Evolutionary conservation across 345 rosid genomes (phyloP).

Genomic region (Leavenworthia alabamica): DNA sequence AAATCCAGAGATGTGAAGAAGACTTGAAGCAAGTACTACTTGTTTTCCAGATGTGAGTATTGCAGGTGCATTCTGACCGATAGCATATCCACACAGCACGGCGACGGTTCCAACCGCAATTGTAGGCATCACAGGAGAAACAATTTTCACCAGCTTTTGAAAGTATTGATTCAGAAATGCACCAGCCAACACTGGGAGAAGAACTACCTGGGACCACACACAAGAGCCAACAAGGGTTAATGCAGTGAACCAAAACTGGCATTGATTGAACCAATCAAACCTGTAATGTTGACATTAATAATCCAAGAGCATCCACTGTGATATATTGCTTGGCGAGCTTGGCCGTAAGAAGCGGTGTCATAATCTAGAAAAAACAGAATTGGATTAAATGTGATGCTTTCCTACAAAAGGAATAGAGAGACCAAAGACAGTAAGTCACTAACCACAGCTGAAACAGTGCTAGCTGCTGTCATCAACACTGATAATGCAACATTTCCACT

Average conservation of each 20-base stretch:
- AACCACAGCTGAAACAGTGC: constrained; percentile 89
- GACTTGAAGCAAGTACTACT: constrained; percentile 54
- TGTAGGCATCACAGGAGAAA: constrained; percentile 78
- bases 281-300: constrained; percentile 70
- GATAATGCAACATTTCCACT: constrained; percentile 92
- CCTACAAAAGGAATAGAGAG: background rate
- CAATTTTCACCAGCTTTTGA: constrained; percentile 55
- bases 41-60: constrained; percentile 70
- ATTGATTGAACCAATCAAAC: constrained; percentile 29
- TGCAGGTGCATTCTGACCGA: constrained; percentile 64
- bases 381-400: background rate
- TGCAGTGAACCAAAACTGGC: background rate
- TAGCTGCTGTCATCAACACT: constrained; percentile 84
- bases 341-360: constrained; percentile 87
- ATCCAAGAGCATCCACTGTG: constrained; percentile 68
- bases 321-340: constrained; percentile 84
- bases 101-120: constrained; percentile 82
- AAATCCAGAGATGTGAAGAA: constrained; percentile 83
- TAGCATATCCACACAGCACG: constrained; percentile 71
- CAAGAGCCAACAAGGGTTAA: background rate
- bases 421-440: constrained; percentile 24
- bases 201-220: constrained; percentile 52
- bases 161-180: constrained; percentile 80
- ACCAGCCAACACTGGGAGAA: constrained; percentile 81
- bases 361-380: constrained; percentile 42